Conservation (phyloP, 2,329 filamentous ascomycete genomes). For the Alternaria viburni region DNA sequence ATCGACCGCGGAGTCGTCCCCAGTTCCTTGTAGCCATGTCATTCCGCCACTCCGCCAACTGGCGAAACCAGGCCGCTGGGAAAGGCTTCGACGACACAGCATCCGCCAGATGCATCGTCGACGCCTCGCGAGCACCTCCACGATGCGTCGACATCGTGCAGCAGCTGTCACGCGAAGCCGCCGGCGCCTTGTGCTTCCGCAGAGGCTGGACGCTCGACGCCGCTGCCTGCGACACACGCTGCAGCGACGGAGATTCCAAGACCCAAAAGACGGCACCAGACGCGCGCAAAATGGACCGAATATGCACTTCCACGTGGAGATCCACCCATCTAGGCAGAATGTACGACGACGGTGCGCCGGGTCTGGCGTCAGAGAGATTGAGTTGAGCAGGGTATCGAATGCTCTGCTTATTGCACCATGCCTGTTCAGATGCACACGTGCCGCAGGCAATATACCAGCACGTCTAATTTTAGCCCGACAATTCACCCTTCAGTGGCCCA, state of each 20-base stretch:
- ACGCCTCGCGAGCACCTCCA: neutral
- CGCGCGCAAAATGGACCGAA: constrained; percentile 27
- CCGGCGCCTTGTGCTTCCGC: constrained; percentile 34
- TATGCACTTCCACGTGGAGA: constrained; percentile 44
- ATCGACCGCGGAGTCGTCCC: constrained; percentile 36
- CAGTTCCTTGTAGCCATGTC: constrained; percentile 30
- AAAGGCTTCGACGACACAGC: constrained; percentile 28
- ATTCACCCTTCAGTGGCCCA: constrained; percentile 14
- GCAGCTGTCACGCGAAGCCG: constrained; percentile 38
- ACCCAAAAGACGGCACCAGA: constrained; percentile 20
- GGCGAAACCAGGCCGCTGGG: constrained; percentile 39
- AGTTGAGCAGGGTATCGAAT: constrained; percentile 16
- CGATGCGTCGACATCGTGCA: constrained; percentile 16
- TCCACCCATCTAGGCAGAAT: constrained; percentile 30
- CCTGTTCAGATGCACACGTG: constrained; percentile 40
- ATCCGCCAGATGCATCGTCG: neutral
- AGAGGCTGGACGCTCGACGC: neutral
- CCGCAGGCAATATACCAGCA: constrained; percentile 42
- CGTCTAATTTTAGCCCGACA: constrained; percentile 41
- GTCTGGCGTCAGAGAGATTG: constrained; percentile 33
- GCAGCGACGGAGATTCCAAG: constrained; percentile 1
- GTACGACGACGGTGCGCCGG: constrained; percentile 30
- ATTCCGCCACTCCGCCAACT: constrained; percentile 18
- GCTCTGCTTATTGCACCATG: constrained; percentile 36
- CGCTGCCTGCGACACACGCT: constrained; percentile 3